Conservation (phyloP, 2,329 filamentous ascomycete species). For the Verticillium dahliae region DNA sequence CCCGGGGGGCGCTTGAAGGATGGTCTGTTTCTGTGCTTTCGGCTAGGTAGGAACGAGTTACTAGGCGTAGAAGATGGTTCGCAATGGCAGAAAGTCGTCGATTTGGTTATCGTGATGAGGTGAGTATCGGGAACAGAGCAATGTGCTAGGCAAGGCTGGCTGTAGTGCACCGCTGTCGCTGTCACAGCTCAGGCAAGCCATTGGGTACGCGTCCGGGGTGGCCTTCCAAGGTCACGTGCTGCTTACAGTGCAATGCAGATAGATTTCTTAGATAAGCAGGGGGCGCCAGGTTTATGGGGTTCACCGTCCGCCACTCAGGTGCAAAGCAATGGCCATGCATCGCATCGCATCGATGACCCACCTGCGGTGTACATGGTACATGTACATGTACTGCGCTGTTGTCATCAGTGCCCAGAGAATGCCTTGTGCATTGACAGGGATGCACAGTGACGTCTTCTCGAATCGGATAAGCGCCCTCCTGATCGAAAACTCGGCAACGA, state of each 20-base stretch:
- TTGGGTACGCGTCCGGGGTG: constrained; percentile 10
- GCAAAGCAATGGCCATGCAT: neutral
- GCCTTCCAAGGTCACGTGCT: neutral
- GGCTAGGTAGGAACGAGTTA: neutral
- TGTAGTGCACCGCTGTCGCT: neutral
- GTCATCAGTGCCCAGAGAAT: neutral
- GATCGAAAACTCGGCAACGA: neutral
- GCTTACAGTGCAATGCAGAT: neutral
- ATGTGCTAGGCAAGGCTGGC: constrained; percentile 13
- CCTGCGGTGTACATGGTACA: too few species aligned
- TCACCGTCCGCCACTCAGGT: neutral
- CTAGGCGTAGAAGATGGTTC: constrained; percentile 4
- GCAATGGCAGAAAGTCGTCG: constrained; percentile 3
- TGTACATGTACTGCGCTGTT: too few species aligned
- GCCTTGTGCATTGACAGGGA: neutral
- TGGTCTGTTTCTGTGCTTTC: neutral
- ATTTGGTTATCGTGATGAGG: constrained; percentile 7
- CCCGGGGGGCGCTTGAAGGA: constrained; percentile 9
- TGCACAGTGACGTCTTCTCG: neutral
- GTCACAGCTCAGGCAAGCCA: constrained; percentile 10
- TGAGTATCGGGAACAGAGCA: constrained; percentile 9
- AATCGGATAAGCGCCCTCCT: neutral
- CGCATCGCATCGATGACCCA: neutral
- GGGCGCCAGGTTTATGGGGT: neutral
- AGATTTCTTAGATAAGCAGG: neutral